Evolutionary conservation across 1,284 basidiomycete species (phyloP), one percentile per base, ranked within the genome.

Genomic region (Ceratobasidium sp.): DNA sequence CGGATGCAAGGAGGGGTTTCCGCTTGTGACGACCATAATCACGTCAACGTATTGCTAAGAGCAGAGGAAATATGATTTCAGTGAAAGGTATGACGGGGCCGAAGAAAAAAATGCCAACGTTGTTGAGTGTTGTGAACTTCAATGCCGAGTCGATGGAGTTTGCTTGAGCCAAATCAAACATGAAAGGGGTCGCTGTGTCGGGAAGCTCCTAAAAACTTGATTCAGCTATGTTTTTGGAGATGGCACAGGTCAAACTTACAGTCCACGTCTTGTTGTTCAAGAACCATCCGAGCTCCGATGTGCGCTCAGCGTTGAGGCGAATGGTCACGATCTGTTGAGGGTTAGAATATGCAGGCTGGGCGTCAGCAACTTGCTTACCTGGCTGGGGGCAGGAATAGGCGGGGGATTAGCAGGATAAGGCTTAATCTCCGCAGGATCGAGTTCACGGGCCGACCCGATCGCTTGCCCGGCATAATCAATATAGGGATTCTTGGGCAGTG

Each of bases 31-130:
- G 1, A 67, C 63, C 49, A 67, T 50, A 23, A 67, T 67, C 50
- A 67, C 63, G 23, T 67, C 63, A 44, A 67, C 63, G 35, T 67
- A 67, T 67, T 67, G 63, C 63, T 67, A 26, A 35, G 1, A 21
- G 0, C 16, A 16, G n/a, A 32, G 43, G n/a, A n/a, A n/a, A n/a
- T n/a, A n/a, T n/a, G n/a, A n/a, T n/a, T n/a, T 52, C 49, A 52
- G 47, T 18, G 4, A 23, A 21, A 16, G 14, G 46, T 30, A 38
- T 41, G 35, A 9, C 7, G 16, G 30, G n/a, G n/a, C n/a, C 4
- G 4, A 38, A 35, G 3, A 6, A 1, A 11, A 13, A 8, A 16
- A 26, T 14, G 30, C 49, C 23, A 43, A 67, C 63, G 38, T 50
- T 50, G 16, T 67, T 49, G 14, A 35, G 30, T 4, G 63, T 67